A percentile compares a stretch with the other conserved stretches of the same genome.
These are phyloP conservation scores for Dorcoceras hygrometricum DNA, from an alignment of 257 asterid genomes.

Conservation along the genomic window DNA sequence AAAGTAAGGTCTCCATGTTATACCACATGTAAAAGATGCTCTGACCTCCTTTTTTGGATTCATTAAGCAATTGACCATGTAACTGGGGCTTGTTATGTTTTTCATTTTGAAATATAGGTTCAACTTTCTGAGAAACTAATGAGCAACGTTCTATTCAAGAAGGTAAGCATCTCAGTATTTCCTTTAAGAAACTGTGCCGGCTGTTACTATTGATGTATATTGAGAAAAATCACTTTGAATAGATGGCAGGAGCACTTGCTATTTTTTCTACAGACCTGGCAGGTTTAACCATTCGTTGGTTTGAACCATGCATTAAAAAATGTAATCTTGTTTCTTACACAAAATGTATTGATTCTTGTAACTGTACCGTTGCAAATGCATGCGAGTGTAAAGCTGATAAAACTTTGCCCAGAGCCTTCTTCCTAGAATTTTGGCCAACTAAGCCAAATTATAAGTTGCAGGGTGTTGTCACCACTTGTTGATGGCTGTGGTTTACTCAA, in stretches of 20 bases:
- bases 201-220: conserved; percentile 15
- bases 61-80: conserved; percentile 18
- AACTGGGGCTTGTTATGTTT: conserved; percentile 27
- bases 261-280: neutral
- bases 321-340: neutral
- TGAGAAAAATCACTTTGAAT: conserved; percentile 11
- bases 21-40: conserved; percentile 1
- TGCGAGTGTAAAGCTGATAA: neutral
- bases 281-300: neutral
- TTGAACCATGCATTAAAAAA: neutral
- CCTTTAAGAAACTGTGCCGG: neutral
- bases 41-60: conserved; percentile 7
- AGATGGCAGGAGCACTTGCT: conserved; percentile 14
- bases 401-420: conserved; percentile 7
- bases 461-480: conserved; percentile 2
- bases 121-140: conserved; percentile 91
- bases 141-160: conserved; percentile 88
- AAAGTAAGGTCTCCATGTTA: conserved; percentile 47
- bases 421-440: neutral
- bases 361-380: neutral
- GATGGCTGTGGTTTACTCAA: conserved; percentile 14
- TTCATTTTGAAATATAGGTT: conserved; percentile 49
- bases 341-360: neutral
- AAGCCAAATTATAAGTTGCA: neutral
- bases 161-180: conserved; percentile 44